Evolutionary conservation across 805 yeast species (phyloP), one percentile per base, ranked within the genome.

Genomic region (Saturnispora quitensis): DNA sequence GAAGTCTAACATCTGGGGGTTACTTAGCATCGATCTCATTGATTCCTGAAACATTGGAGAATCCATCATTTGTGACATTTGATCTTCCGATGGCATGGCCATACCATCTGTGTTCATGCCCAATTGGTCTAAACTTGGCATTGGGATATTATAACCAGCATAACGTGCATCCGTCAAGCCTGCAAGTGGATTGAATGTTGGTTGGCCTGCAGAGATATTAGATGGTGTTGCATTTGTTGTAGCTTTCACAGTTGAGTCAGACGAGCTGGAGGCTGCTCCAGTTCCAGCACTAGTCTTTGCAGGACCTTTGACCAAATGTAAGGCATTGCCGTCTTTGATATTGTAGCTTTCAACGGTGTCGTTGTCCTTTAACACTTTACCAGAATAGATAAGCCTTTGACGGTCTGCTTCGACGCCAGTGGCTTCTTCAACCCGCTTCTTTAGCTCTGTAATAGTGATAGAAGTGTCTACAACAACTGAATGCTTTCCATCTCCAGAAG

Each of bases 81-180:
- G 89, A 48, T 84, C 90, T 46, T 87, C 85, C 59, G 80, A 82
- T 12, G 95, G 90, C 60, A 83, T 70, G 45, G 77, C 79, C 87
- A 85, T 79, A 17, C 97, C 98, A 66, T 90, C 97, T 27, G 96
- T 90, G 1, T 97, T 97, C 71, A 91, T 89, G 15, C 69, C 69
- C 24, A 65, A 52, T 20, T 62, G 61, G 52, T 65, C 69, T 85
- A 88, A 78, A 3, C 86, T 76, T 5, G 99, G 98, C 68, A 93
- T 73, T 60, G 89, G 90, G 7, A 89, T 78, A 47, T 73, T 70
- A 60, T 81, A 82, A 1, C 99, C 99, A 2, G 98, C 97, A 63
- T 89, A 93, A 50, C 97, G 80, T 2, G 98, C 98, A 47, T 96
- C 91, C 0, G 98, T 91, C 57, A 91, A 73, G 57, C 86, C 97